Evolutionary conservation across 768 basidiomycete species (phyloP), one percentile per base, ranked within the genome.

Genomic region (Suillus ampliporus): DNA sequence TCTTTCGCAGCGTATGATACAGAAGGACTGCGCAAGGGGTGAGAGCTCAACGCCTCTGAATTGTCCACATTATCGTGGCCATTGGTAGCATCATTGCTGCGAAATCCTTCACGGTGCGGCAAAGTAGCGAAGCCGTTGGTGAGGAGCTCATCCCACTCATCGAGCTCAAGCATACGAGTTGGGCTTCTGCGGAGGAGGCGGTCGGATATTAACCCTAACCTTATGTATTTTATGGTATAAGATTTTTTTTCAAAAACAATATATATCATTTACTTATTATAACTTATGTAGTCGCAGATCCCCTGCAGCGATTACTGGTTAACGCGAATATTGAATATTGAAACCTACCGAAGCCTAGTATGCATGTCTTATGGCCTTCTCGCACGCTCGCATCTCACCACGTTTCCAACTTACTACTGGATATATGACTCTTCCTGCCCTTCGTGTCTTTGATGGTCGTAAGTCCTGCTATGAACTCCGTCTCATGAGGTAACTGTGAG

Each of bases 161-260:
- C 72, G 56, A 66, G 48, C 61, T 67, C 38, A 54, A 56, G 70
- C 74, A 76, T 75, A 61, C 74, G 54, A 40, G 38, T 19, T 19
- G 26, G 26, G 15, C 46, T 23, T 43, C 19, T n/a, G 14, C 23
- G 3, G 28, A n/a, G 11, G 4, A 75, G 57, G 59, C 19, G 43
- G n/a, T 48, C 23, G 31, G 53, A 28, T 50, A 11, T 28, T 51
- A 51, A 34, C 50, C 31, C 48, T 50, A 51, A 34, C 50, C 31
- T 28, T 48, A 31, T 31, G 6, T 6, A 31, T 31, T 31, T 31
- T 31, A 6, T 31, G 3, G 31, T 31, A 31, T 31, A 31, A 31
- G 4, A 31, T 31, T 31, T 34, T 51, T 19, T 28, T 28, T 28
- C 28, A 50, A 31, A 28, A 50, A 50, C 13, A 26, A 4, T 43